Evolutionary conservation across 2,329 filamentous ascomycete genomes (phyloP), one percentile per base, ranked within the genome.

Genomic region (Aspergillus fumigatus): DNA sequence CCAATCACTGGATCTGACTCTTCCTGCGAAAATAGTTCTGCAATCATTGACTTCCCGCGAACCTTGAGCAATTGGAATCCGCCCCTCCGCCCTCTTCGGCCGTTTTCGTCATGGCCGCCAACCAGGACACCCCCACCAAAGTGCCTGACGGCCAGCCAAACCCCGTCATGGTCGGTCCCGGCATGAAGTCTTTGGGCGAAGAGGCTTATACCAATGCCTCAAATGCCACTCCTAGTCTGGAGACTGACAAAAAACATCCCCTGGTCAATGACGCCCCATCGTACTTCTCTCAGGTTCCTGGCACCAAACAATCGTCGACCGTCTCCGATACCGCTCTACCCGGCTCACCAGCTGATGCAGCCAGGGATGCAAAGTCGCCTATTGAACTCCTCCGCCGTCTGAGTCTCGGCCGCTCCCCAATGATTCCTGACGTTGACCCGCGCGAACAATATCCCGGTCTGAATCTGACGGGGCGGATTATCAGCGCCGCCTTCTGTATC

Each of bases 401-500:
- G 59, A 84, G 81, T 63, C 68, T 82, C 25, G 62, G 62, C 19
- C 66, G 70, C 3, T 70, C 71, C 51, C 75, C 77, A 35, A 65
- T 68, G 8, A 73, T 79, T 48, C 68, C 76, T n/a, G 76, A 80
- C 55, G 63, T 79, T 21, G 81, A 86, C 61, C 82, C 84, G 26
- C 77, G 79, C 50, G 74, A 77, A 50, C 79, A 82, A 35, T 80
- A 86, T 65, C 81, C 84, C 6, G 78, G 76, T 14, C 73, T 88
- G 27, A 78, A 80, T 47, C 75, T 88, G 51, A 86, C 81, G 57
- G 85, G 85, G 19, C 79, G 82, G 56, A 76, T 88, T 60, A 87
- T 88, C 67, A 86, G 84, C 62, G 85, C 83, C 23, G 81, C 83
- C 11, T 85, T 86, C 62, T 83, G 82, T 61, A 81, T 88, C 25